Percentiles rank a stretch among this genome's conserved stretches.
Evolutionary conservation across 495 filamentous ascomycete species (phyloP).

Genomic region (Aspergillus campestris): DNA sequence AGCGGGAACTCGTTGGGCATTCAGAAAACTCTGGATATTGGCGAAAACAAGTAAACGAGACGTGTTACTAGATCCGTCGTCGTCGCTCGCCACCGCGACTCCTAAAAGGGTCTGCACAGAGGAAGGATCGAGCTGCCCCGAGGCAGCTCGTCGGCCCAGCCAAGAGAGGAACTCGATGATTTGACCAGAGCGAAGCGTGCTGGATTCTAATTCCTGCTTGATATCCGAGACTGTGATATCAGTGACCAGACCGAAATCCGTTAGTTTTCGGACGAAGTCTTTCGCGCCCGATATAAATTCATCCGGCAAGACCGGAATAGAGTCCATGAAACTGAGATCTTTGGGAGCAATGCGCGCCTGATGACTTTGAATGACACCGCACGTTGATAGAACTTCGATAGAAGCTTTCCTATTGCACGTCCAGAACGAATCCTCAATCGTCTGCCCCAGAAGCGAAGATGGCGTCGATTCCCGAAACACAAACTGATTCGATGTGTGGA

Average conservation of each 20-base stretch:
- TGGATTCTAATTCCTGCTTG: conserved; percentile 64
- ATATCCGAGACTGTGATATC: conserved; percentile 84
- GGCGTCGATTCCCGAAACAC: conserved; percentile 85
- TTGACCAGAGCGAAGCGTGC: conserved; percentile 66
- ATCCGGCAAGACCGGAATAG: conserved; percentile 80
- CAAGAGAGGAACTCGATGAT: conserved; percentile 75
- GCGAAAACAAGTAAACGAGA: conserved; percentile 66
- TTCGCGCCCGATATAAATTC: conserved; percentile 54
- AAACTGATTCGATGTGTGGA: conserved; percentile 66
- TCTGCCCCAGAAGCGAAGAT: conserved; percentile 64
- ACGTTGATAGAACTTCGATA: conserved; percentile 81
- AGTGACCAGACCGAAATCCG: conserved; percentile 69
- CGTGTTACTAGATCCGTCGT: conserved; percentile 46
- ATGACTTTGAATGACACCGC: conserved; percentile 70
- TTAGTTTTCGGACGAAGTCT: conserved; percentile 67
- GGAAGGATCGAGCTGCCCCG: conserved; percentile 56
- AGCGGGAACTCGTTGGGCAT: conserved; percentile 63
- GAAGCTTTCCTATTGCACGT: conserved; percentile 68
- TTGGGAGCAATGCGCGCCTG: conserved; percentile 72
- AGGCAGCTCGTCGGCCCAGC: conserved; percentile 57
- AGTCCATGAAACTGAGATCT: conserved; percentile 79
- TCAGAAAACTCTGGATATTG: conserved; percentile 66
- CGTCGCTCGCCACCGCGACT: conserved; percentile 71
- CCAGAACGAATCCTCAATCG: conserved; percentile 93
- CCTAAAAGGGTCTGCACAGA: conserved; percentile 60